Evolutionary conservation across 192 early-diverging fungal species (phyloP).

Genomic region (Umbelopsis vinacea): DNA sequence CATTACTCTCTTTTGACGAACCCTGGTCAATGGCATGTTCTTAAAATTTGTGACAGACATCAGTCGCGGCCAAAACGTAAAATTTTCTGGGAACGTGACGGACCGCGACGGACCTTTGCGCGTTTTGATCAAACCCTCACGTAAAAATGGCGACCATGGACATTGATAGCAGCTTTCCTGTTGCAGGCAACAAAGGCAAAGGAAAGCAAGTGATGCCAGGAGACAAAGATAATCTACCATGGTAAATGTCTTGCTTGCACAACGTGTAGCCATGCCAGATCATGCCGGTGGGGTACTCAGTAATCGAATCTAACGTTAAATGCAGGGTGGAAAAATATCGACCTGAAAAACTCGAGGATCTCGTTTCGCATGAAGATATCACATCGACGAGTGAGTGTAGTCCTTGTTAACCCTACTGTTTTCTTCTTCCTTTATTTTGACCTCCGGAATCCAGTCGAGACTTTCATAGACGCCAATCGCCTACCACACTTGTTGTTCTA

Average conservation of each 20-base stretch:
- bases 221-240: slow-evolving; percentile 36
- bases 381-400: slow-evolving; percentile 75
- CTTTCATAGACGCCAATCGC: slow-evolving; percentile 90
- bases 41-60: too few species aligned
- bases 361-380: slow-evolving; percentile 94
- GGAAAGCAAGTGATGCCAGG: slow-evolving; percentile 22
- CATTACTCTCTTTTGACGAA: too few species aligned
- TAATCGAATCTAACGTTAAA: neutral
- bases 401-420: too few species aligned
- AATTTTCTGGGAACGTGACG: neutral
- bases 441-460: slow-evolving; percentile 57
- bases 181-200: slow-evolving; percentile 35
- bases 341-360: slow-evolving; percentile 83
- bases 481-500: slow-evolving; percentile 97
- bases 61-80: too few species aligned
- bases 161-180: neutral
- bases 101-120: neutral
- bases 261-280: neutral
- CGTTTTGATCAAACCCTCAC: neutral
- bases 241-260: slow-evolving; percentile 18
- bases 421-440: neutral
- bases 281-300: neutral
- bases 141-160: neutral
- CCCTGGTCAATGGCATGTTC: too few species aligned
- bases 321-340: slow-evolving; percentile 97